Conservation (phyloP, 2,329 filamentous ascomycete genomes). For the Fusarium annulatum region DNA sequence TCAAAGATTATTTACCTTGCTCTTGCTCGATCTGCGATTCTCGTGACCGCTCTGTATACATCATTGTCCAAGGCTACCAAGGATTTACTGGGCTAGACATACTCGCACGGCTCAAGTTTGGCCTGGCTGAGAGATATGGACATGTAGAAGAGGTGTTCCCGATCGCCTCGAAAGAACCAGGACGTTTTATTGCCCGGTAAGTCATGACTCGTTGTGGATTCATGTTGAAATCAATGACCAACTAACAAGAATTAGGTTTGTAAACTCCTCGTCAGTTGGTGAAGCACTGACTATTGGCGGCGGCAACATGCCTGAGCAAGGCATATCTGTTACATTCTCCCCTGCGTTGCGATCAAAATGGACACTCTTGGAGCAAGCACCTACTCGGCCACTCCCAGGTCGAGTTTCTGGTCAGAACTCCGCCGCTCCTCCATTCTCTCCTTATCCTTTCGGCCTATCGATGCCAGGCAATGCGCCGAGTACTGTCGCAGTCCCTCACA, state of each 20-base stretch:
- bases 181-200: slow-evolving; percentile 47
- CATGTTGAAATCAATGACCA: not conserved
- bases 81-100: slow-evolving; percentile 33
- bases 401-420: slow-evolving; percentile 1
- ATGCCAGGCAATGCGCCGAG: not conserved
- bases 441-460: slow-evolving; percentile 3
- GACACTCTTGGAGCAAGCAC: slow-evolving; percentile 20
- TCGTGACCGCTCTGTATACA: slow-evolving; percentile 48
- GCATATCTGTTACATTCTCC: slow-evolving; percentile 42
- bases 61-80: slow-evolving; percentile 29
- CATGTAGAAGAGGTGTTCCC: slow-evolving; percentile 46
- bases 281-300: slow-evolving; percentile 41
- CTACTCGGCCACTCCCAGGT: not conserved
- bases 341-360: slow-evolving; percentile 50
- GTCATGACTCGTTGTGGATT: not conserved
- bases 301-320: slow-evolving; percentile 42
- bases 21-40: slow-evolving; percentile 45
- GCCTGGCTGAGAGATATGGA: slow-evolving; percentile 45
- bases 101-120: slow-evolving; percentile 46
- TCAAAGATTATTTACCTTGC: slow-evolving; percentile 46
- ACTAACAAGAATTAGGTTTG: slow-evolving; percentile 40
- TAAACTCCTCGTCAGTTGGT: slow-evolving; percentile 41
- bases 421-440: not conserved
- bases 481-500: not conserved
- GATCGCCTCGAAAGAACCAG: slow-evolving; percentile 15